These are phyloP conservation scores for Hanseniaspora uvarum DNA, from an alignment of 1,139 yeast species.

Conservation along the genomic window DNA sequence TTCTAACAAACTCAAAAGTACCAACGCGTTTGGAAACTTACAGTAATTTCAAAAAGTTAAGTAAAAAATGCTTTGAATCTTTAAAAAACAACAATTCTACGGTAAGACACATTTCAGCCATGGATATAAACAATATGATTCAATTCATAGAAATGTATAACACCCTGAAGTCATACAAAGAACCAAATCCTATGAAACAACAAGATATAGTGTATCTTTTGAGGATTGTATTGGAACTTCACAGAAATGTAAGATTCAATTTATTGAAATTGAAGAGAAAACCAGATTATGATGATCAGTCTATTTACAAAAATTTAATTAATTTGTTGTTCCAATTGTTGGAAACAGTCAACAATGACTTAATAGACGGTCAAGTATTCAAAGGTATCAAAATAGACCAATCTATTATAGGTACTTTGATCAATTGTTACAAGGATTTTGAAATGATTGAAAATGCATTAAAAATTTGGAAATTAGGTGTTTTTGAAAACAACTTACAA, in stretches of 20 bases:
- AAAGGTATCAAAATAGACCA: slow-evolving; percentile 32
- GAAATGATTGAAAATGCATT: slow-evolving; percentile 45
- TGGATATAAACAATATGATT: slow-evolving; percentile 13
- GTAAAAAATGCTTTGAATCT: slow-evolving; percentile 8
- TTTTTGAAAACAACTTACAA: slow-evolving; percentile 20
- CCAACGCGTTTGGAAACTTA: background rate
- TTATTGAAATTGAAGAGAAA: slow-evolving; percentile 42
- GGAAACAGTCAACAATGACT: slow-evolving; percentile 42
- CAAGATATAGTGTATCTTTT: slow-evolving; percentile 38
- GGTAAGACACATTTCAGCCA: slow-evolving; percentile 10
- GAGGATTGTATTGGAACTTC: slow-evolving; percentile 34
- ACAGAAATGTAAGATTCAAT: slow-evolving; percentile 33
- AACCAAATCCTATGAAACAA: slow-evolving; percentile 31
- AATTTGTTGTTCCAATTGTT: slow-evolving; percentile 39
- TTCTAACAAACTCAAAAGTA: background rate
- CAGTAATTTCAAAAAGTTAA: slow-evolving; percentile 1
- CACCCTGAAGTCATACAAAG: slow-evolving; percentile 37
- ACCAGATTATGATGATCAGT: slow-evolving; percentile 46
- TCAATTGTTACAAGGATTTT: slow-evolving; percentile 49
- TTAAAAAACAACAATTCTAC: slow-evolving; percentile 13
- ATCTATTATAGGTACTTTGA: slow-evolving; percentile 47
- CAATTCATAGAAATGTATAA: slow-evolving; percentile 41
- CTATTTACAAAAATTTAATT: slow-evolving; percentile 42
- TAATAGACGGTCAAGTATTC: slow-evolving; percentile 33
- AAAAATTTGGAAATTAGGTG: slow-evolving; percentile 40